Evolutionary conservation across 2,329 filamentous ascomycete species (phyloP), one percentile per base, ranked within the genome.

Genomic region (Aurifilum marmelostoma): DNA sequence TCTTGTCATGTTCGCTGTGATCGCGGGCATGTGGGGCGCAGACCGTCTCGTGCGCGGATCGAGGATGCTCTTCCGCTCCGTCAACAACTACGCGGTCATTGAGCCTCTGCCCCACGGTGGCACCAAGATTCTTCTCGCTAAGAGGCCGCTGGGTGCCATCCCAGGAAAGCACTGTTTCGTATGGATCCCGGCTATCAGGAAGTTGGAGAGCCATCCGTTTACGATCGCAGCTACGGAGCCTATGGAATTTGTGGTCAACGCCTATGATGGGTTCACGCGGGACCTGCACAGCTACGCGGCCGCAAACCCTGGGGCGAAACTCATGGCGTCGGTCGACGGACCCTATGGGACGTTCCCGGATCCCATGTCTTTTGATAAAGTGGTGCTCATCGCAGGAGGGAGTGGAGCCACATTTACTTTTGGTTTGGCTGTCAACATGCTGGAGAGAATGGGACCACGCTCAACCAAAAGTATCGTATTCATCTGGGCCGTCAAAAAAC

Each of bases 81-180:
- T 79, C 73, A 85, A 85, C 75, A 88, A 88, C 74, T 76, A 78
- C 18, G 87, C 83, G 2, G 85, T 79, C 0, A 74, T 89, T n/a
- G 81, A 82, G 32, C 84, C 87, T 6, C 81, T 89, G 3, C 79
- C 85, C 8, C 78, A 85, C 66, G 83, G 85, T 4, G 86, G 82
- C 63, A 88, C 86, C 24, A 83, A 85, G 50, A 81, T 89, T n/a
- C 80, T 83, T 0, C 77, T 89, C 41, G 77, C 81, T 63, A 85
- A 86, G 75, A 81, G 83, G 2, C 83, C 84, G 0, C 70, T 80
- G 0, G 76, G 78, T 2, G 83, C 84, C 1, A 76, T 78, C 1
- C 82, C 88, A 0, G 88, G 88, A 1, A 85, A 86, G 71, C 89
- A 91, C 74, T 87, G 86, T 73, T 90, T 89, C 73, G 76, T 91